Conservation (phyloP, 23 red algal genomes). For the Chondrus crispus region DNA sequence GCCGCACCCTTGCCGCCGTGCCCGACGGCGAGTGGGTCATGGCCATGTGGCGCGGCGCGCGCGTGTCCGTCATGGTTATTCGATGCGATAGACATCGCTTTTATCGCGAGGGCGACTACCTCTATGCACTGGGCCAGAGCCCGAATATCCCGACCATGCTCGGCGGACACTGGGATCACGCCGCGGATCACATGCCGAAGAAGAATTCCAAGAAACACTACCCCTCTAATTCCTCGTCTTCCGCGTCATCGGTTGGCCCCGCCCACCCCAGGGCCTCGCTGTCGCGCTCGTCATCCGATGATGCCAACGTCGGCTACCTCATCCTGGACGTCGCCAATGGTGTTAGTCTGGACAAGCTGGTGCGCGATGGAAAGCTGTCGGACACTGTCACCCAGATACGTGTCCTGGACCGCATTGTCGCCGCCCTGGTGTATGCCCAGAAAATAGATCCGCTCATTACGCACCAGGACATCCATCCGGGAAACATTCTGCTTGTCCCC, state of each 20-base stretch:
- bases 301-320: constrained; percentile 38
- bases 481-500: constrained; percentile 39
- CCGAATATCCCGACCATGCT: constrained; percentile 34
- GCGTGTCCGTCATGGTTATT: constrained; percentile 34
- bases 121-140: neutral
- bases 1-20: constrained; percentile 12
- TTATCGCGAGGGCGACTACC: constrained; percentile 24
- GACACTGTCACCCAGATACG: constrained; percentile 45
- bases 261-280: neutral
- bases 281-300: neutral
- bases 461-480: constrained; percentile 57
- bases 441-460: constrained; percentile 6
- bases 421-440: constrained; percentile 38
- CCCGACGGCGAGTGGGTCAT: neutral
- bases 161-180: constrained; percentile 42
- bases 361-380: constrained; percentile 22
- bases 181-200: neutral
- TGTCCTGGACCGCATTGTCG: constrained; percentile 54
- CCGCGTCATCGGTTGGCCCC: neutral
- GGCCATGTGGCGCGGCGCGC: constrained; percentile 37
- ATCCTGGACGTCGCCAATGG: constrained; percentile 23
- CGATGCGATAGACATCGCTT: constrained; percentile 24
- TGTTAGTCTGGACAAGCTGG: constrained; percentile 5
- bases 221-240: no score
- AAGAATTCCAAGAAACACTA: no score